phyloP scores from a whole-genome alignment of 805 yeast genomes.

The Cyberlindnera mycetangii region DNA sequence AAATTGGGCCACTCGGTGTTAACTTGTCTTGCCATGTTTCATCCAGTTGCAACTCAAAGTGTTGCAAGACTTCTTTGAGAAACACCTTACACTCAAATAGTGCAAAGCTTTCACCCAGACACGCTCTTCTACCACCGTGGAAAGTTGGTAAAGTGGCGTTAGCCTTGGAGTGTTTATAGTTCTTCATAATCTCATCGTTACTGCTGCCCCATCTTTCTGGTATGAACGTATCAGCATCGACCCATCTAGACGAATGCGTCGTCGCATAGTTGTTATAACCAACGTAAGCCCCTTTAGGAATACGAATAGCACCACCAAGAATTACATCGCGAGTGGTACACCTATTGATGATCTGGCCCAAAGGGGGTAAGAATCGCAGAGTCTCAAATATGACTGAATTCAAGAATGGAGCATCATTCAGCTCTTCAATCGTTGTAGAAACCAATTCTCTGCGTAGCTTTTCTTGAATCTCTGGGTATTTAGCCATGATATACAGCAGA shows the following conservation, averaged over 20 bases:
- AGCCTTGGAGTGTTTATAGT: slow-evolving; percentile 43
- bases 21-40: slow-evolving; percentile 45
- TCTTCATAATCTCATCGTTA: slow-evolving; percentile 35
- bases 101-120: slow-evolving; percentile 59
- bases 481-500: slow-evolving; percentile 44
- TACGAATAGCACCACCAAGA: slow-evolving; percentile 40
- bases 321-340: slow-evolving; percentile 36
- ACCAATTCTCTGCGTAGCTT: slow-evolving; percentile 28
- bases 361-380: slow-evolving; percentile 51
- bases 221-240: slow-evolving; percentile 39
- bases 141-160: slow-evolving; percentile 47
- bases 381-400: slow-evolving; percentile 43
- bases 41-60: slow-evolving; percentile 37
- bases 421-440: slow-evolving; percentile 1
- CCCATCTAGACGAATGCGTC: slow-evolving; percentile 49
- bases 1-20: slow-evolving; percentile 59
- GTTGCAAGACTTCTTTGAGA: slow-evolving; percentile 34
- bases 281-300: slow-evolving; percentile 50
- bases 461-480: slow-evolving; percentile 35
- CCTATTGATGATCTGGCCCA: slow-evolving; percentile 55
- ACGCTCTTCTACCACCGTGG: slow-evolving; percentile 59
- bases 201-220: slow-evolving; percentile 53
- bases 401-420: slow-evolving; percentile 28
- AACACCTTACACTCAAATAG: slow-evolving; percentile 42
- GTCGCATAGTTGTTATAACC: slow-evolving; percentile 56